These are phyloP conservation scores for Fonsecaea pedrosoi DNA, from an alignment of 2,329 filamentous ascomycete genomes.

Conservation along the genomic window DNA sequence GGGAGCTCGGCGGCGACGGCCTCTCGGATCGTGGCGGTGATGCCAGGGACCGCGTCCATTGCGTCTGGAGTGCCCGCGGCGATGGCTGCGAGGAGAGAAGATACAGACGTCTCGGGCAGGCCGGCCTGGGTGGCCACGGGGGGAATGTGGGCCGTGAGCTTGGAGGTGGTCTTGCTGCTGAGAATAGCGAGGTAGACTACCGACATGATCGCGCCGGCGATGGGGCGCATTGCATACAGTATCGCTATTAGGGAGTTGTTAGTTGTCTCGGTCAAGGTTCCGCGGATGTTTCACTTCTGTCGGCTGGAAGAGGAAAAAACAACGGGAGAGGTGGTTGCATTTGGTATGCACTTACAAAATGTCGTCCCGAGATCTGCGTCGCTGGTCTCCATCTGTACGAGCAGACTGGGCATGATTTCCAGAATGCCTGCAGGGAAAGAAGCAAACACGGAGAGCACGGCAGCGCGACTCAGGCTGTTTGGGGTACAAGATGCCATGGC, in stretches of 20 bases:
- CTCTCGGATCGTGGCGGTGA: conserved; percentile 31
- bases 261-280: neutral
- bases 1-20: conserved; percentile 25
- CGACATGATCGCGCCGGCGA: conserved; percentile 16
- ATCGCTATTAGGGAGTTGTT: conserved; percentile 17
- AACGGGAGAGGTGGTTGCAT: neutral
- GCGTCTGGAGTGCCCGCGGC: conserved; percentile 26
- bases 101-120: conserved; percentile 33
- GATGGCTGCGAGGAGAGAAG: conserved; percentile 35
- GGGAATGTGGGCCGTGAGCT: conserved; percentile 30
- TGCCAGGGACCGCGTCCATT: conserved; percentile 36
- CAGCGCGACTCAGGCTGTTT: neutral
- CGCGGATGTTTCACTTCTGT: too few species aligned
- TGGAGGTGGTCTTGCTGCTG: conserved; percentile 38
- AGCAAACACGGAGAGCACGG: conserved; percentile 20
- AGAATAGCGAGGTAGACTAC: conserved; percentile 29
- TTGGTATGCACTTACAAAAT: conserved; percentile 9
- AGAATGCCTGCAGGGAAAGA: conserved; percentile 21
- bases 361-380: conserved; percentile 26
- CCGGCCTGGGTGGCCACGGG: conserved; percentile 34
- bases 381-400: conserved; percentile 23
- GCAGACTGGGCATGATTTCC: conserved; percentile 14
- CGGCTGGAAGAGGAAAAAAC: too few species aligned
- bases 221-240: conserved; percentile 4
- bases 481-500: conserved; percentile 2